Conservation (phyloP, 805 yeast species). For the Vanderwaltozyma verrucispora region DNA sequence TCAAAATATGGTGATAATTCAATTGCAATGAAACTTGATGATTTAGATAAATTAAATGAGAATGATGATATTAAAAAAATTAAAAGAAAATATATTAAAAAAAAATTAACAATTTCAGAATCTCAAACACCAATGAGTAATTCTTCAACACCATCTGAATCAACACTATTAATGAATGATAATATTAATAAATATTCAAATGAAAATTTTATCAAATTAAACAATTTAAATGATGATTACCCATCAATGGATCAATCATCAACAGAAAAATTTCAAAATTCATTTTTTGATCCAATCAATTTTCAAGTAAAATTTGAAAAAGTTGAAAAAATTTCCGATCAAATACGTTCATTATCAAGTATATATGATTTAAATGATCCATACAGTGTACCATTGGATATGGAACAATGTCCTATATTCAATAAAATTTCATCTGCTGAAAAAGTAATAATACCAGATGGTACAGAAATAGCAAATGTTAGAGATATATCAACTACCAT, state of each 20-base stretch:
- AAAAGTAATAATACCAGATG: background rate
- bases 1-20: conserved; percentile 21
- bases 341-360: background rate
- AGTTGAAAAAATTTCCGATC: background rate
- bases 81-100: background rate
- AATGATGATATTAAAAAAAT: background rate
- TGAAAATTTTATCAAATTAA: background rate
- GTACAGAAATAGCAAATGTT: background rate
- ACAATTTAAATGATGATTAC: background rate
- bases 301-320: background rate
- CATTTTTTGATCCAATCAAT: background rate
- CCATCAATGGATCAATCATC: background rate
- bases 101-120: background rate
- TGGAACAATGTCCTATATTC: conserved; percentile 8
- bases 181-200: background rate
- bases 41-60: background rate
- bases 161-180: too few relatives aligned
- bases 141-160: background rate
- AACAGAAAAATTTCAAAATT: too few relatives aligned
- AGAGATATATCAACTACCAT: too few relatives aligned
- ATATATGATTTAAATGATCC: conserved; percentile 1
- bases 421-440: conserved; percentile 1
- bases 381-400: conserved; percentile 9
- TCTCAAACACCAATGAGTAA: background rate
- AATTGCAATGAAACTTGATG: conserved; percentile 20